Conservation (phyloP, 257 asterid genomes). For the Solanum chilense region DNA sequence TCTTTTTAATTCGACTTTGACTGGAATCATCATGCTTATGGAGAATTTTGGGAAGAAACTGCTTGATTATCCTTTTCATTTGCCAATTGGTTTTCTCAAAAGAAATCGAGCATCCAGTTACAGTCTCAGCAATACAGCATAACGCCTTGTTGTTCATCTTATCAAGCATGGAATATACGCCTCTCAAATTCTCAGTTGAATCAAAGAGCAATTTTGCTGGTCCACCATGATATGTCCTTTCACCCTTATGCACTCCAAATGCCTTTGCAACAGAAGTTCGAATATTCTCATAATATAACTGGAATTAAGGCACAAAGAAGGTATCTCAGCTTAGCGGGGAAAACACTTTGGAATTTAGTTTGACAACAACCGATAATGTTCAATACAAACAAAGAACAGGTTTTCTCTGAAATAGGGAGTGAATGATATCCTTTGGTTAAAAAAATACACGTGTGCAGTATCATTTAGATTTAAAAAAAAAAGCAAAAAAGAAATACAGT, state of each 20-base stretch:
- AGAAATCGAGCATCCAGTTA: conserved; percentile 30
- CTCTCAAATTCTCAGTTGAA: conserved; percentile 16
- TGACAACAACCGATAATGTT: neutral
- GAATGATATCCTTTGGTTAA: neutral
- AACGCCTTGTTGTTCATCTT: conserved; percentile 58
- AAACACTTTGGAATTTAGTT: neutral
- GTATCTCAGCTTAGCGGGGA: neutral
- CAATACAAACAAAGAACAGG: neutral
- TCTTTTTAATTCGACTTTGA: conserved; percentile 21
- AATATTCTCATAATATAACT: conserved; percentile 53
- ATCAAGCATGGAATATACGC: conserved; percentile 34
- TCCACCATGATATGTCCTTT: conserved; percentile 3
- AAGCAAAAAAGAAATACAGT: neutral
- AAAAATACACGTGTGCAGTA: neutral
- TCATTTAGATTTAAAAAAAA: neutral
- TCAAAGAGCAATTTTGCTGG: conserved; percentile 15
- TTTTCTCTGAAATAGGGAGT: neutral
- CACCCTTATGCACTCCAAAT: conserved; percentile 24
- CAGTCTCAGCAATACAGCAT: conserved; percentile 28
- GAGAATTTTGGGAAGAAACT: conserved; percentile 31
- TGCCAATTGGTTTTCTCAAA: conserved; percentile 40
- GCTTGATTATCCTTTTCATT: conserved; percentile 36
- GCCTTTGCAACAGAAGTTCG: conserved; percentile 38
- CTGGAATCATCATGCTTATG: conserved; percentile 15
- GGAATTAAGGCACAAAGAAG: conserved; percentile 1